These are phyloP conservation scores for Byssoonygena ceratinophila DNA, from an alignment of 2,329 filamentous ascomycete genomes.

Conservation along the genomic window DNA sequence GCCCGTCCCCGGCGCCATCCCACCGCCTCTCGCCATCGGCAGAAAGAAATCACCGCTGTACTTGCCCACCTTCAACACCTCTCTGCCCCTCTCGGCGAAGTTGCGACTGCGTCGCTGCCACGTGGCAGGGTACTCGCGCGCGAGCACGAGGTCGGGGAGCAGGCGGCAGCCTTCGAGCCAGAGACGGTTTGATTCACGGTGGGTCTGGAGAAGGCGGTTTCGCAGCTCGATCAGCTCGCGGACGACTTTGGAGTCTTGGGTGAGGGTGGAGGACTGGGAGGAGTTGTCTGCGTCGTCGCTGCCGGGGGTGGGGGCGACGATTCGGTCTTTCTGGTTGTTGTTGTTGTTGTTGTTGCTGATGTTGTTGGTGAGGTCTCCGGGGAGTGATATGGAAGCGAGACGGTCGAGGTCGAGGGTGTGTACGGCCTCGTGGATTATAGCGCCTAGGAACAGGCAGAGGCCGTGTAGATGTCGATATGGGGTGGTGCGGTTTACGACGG, in stretches of 20 bases:
- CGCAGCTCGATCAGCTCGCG: conserved; percentile 35
- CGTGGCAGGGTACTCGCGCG: conserved; percentile 35
- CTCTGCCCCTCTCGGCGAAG: conserved; percentile 29
- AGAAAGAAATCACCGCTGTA: conserved; percentile 34
- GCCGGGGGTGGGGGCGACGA: conserved; percentile 33
- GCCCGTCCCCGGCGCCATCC: conserved; percentile 15
- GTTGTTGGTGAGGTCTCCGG: conserved; percentile 29
- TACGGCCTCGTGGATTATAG: conserved; percentile 38
- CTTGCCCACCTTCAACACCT: conserved; percentile 26
- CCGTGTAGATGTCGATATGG: conserved; percentile 35
- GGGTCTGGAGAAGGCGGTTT: conserved; percentile 32
- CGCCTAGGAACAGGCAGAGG: conserved; percentile 38
- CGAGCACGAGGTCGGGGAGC: conserved; percentile 34
- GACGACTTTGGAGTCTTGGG: conserved; percentile 30
- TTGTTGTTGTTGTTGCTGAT: conserved; percentile 31
- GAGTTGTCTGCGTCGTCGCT: conserved; percentile 23
- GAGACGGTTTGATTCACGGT: conserved; percentile 33
- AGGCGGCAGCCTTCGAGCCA: conserved; percentile 37
- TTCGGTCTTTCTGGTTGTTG: conserved; percentile 31
- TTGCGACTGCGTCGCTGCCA: conserved; percentile 35
- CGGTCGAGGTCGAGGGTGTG: conserved; percentile 37
- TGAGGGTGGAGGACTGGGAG: conserved; percentile 25
- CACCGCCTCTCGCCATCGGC: conserved; percentile 27
- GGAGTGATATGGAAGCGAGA: conserved; percentile 32
- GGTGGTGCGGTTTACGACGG: conserved; percentile 32